phyloP scores from a whole-genome alignment of 2,329 filamentous ascomycete genomes.

The Stylonectria norvegica region DNA sequence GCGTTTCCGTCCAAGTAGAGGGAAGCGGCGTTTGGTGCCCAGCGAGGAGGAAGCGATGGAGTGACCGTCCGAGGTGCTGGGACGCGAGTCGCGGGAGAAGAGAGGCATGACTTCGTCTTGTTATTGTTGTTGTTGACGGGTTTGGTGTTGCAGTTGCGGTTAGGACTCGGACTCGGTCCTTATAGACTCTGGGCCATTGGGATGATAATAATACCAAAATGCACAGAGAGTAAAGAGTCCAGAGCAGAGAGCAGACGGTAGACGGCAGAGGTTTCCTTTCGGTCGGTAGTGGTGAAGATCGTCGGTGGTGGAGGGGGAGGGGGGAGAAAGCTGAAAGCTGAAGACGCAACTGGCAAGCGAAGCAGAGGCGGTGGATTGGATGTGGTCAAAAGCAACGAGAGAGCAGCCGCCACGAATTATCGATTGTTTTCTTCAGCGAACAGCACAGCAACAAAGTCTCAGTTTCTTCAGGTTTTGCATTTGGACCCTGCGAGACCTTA shows the following conservation, averaged over 20 bases:
- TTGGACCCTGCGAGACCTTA: too few relatives aligned
- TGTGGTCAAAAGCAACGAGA: too few relatives aligned
- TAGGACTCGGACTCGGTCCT: too few relatives aligned
- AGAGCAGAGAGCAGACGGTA: slow-evolving; percentile 1
- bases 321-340: slow-evolving; percentile 10
- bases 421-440: too few relatives aligned
- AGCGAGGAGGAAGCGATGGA: slow-evolving; percentile 22
- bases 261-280: too few relatives aligned
- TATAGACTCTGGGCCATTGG: too few relatives aligned
- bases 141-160: slow-evolving; percentile 1
- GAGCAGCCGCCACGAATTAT: too few relatives aligned
- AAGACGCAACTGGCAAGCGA: too few relatives aligned
- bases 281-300: slow-evolving; percentile 8
- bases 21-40: slow-evolving; percentile 30
- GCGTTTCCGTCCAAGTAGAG: slow-evolving; percentile 29
- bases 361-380: too few relatives aligned
- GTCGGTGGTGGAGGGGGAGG: slow-evolving; percentile 2
- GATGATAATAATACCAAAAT: too few relatives aligned
- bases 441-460: too few relatives aligned
- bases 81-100: slow-evolving; percentile 20
- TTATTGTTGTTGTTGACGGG: slow-evolving; percentile 4
- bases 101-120: slow-evolving; percentile 20
- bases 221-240: slow-evolving; percentile 1
- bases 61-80: slow-evolving; percentile 24
- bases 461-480: too few relatives aligned